Evolutionary conservation across 148 eudicot genomes (phyloP).

Genomic region (Camellia japonica): DNA sequence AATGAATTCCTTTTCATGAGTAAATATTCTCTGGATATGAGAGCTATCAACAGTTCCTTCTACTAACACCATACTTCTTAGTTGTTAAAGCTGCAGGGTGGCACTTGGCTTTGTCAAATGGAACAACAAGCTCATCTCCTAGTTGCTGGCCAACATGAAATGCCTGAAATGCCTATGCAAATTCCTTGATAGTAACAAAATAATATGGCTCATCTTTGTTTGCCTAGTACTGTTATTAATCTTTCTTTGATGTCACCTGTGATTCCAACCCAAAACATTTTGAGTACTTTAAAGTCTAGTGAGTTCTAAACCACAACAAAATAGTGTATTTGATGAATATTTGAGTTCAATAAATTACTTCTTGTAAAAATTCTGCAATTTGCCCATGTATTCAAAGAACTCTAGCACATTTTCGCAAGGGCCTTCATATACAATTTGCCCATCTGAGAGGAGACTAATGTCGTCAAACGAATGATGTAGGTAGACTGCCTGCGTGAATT

Average conservation of each 20-base stretch:
- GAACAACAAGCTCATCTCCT: conserved; percentile 36
- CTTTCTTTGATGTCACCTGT: conserved; percentile 56
- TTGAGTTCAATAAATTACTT: background rate
- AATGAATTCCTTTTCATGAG: conserved; percentile 76
- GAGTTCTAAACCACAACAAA: background rate
- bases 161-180: conserved; percentile 58
- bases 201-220: conserved; percentile 46
- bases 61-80: conserved; percentile 43
- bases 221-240: conserved; percentile 36
- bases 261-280: background rate
- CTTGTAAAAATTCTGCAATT: no score
- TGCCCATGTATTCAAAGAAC: background rate
- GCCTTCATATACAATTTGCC: conserved; percentile 60
- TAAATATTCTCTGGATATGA: conserved; percentile 47
- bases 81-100: conserved; percentile 31
- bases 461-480: conserved; percentile 70
- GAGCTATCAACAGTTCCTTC: conserved; percentile 51
- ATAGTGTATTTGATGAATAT: background rate
- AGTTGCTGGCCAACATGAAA: conserved; percentile 54
- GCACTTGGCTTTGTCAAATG: conserved; percentile 51
- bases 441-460: conserved; percentile 64
- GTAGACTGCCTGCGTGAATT: conserved; percentile 34
- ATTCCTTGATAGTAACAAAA: conserved; percentile 49
- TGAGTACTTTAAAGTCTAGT: background rate
- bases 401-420: conserved; percentile 14